Percentiles rank a stretch among this genome's conserved stretches.
Evolutionary conservation across 176 grass and related monocot genomes (phyloP).

Genomic region (Pharus latifolius): DNA sequence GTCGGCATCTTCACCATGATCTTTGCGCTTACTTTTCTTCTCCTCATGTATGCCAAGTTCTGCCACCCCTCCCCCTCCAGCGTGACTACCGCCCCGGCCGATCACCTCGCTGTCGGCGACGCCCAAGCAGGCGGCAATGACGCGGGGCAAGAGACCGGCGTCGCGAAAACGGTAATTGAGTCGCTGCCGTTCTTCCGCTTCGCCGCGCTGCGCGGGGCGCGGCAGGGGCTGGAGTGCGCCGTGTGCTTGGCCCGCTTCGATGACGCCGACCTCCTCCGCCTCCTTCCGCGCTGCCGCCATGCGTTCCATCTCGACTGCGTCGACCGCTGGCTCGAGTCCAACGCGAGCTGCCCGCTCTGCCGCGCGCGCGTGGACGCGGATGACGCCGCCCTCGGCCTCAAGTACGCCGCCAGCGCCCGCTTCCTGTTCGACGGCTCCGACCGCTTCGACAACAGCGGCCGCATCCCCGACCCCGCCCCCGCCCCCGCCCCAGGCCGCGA

Average conservation of each 20-base stretch:
- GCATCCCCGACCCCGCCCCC: not conserved
- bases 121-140: not conserved
- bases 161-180: conserved; percentile 51
- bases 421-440: conserved; percentile 27
- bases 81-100: not conserved
- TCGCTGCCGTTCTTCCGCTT: conserved; percentile 90
- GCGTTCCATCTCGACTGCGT: conserved; percentile 77
- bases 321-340: conserved; percentile 66
- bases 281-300: conserved; percentile 77
- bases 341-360: conserved; percentile 84
- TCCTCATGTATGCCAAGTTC: conserved; percentile 96
- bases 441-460: not conserved
- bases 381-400: conserved; percentile 30
- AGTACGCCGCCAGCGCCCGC: conserved; percentile 42
- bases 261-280: conserved; percentile 68
- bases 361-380: conserved; percentile 33
- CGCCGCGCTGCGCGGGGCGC: conserved; percentile 44
- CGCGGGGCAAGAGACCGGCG: not conserved
- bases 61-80: conserved; percentile 32
- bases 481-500: conserved; percentile 2
- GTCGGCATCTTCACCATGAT: conserved; percentile 80
- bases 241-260: conserved; percentile 77
- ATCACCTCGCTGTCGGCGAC: not conserved
- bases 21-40: conserved; percentile 76
- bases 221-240: conserved; percentile 74